Evolutionary conservation across 2,329 filamentous ascomycete species (phyloP).

Genomic region (Penicillium sp.): DNA sequence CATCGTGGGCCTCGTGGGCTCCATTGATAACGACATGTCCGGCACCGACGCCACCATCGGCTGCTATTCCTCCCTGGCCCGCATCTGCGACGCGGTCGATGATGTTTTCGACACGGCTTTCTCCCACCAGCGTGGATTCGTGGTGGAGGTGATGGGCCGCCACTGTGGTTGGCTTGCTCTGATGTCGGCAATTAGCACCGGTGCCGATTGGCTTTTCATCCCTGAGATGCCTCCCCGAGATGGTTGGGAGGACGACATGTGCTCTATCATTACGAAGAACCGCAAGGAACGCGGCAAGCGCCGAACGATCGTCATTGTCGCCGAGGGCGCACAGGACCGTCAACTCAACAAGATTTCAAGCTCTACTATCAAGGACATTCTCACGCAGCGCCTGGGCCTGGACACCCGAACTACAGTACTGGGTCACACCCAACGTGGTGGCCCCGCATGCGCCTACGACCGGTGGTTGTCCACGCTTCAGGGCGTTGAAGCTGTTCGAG

Average conservation of each 20-base stretch:
- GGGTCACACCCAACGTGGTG: slow-evolving; percentile 95
- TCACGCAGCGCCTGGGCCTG: slow-evolving; percentile 72
- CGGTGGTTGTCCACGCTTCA: slow-evolving; percentile 88
- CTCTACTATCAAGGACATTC: slow-evolving; percentile 74
- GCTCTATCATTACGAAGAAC: slow-evolving; percentile 70
- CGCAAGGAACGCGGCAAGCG: slow-evolving; percentile 75
- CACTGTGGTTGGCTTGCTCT: slow-evolving; percentile 97
- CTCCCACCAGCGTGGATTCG: slow-evolving; percentile 92
- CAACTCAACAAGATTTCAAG: slow-evolving; percentile 78
- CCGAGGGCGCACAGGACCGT: slow-evolving; percentile 84
- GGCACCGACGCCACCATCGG: slow-evolving; percentile 97
- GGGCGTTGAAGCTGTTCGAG: slow-evolving; percentile 88
- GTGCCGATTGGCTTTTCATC: slow-evolving; percentile 94
- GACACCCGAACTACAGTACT: slow-evolving; percentile 93
- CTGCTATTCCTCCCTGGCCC: slow-evolving; percentile 84
- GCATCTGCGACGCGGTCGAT: slow-evolving; percentile 94
- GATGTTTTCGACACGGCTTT: slow-evolving; percentile 89
- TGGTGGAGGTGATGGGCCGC: slow-evolving; percentile 96
- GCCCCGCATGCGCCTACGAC: slow-evolving; percentile 87
- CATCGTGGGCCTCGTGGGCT: slow-evolving; percentile 92
- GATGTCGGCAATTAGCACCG: slow-evolving; percentile 91
- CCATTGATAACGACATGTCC: slow-evolving; percentile 97
- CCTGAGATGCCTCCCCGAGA: slow-evolving; percentile 84
- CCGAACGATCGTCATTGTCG: slow-evolving; percentile 96
- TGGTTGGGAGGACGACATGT: slow-evolving; percentile 89